Conservation (phyloP, 2,329 filamentous ascomycete genomes). For the Coniochaeta sp. region DNA sequence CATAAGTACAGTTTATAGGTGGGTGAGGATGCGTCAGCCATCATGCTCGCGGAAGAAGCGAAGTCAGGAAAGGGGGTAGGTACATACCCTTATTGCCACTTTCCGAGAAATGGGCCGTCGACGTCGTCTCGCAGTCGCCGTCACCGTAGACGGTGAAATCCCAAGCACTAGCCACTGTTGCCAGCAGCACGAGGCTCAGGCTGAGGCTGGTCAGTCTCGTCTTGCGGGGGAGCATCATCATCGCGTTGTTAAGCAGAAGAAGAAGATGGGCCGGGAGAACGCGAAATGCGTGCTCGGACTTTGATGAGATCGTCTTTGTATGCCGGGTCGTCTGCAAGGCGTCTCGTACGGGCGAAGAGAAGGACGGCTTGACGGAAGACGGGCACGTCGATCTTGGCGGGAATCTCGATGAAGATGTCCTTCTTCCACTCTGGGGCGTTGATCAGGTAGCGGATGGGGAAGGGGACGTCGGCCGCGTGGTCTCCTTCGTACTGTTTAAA, state of each 20-base stretch:
- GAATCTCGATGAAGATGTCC: conserved; percentile 9
- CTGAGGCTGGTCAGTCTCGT: background rate
- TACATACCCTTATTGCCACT: too few relatives aligned
- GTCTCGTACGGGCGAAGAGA: background rate
- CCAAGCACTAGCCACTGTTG: background rate
- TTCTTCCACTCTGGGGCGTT: conserved; percentile 5
- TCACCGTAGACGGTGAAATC: background rate
- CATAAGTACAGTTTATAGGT: too few relatives aligned
- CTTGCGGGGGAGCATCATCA: conserved; percentile 1
- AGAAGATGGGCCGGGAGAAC: background rate
- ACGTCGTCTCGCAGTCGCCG: too few relatives aligned
- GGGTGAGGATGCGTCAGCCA: too few relatives aligned
- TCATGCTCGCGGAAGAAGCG: too few relatives aligned
- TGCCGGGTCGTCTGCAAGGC: background rate
- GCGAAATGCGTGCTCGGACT: background rate
- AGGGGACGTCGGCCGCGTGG: conserved; percentile 7
- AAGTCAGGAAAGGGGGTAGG: too few relatives aligned
- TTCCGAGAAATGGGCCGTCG: too few relatives aligned
- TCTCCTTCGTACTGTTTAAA: conserved; percentile 8
- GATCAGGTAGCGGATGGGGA: conserved; percentile 10
- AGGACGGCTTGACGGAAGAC: conserved; percentile 6
- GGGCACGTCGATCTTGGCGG: conserved; percentile 6
- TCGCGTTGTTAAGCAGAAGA: background rate
- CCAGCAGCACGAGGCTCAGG: background rate
- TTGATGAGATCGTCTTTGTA: conserved; percentile 1